Evolutionary conservation across 164 flowering plant genomes (phyloP).

Genomic region (Magnolia officinalis): DNA sequence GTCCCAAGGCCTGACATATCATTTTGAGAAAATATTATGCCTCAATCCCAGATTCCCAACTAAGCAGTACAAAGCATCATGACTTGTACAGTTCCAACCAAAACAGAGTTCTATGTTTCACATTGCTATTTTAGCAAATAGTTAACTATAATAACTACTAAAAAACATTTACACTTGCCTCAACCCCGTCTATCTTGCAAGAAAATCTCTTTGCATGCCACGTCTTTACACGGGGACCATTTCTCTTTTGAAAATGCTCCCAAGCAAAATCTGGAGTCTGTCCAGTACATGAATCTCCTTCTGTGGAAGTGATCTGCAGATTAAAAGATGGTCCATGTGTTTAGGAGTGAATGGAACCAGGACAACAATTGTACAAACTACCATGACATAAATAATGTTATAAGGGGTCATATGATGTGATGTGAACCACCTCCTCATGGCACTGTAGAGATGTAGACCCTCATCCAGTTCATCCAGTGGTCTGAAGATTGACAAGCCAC

Average conservation of each 20-base stretch:
- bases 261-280: conserved; percentile 89
- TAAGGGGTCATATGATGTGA: background rate
- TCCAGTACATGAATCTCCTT: conserved; percentile 63
- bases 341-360: background rate
- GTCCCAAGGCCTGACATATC: no score
- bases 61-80: no score
- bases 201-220: conserved; percentile 75
- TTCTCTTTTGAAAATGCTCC: conserved; percentile 69
- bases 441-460: background rate
- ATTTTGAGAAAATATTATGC: no score
- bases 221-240: conserved; percentile 43
- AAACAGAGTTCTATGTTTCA: no score
- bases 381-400: background rate
- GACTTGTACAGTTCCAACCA: no score
- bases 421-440: background rate
- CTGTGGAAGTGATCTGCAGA: conserved; percentile 54
- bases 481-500: background rate
- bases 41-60: no score
- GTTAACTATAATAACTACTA: no score
- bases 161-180: conserved; percentile 36
- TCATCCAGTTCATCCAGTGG: background rate
- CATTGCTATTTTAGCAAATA: no score
- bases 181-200: conserved; percentile 76
- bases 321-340: background rate
- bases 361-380: background rate